Conservation (phyloP, 208 protist species). For the Tritrichomonas foetus region DNA sequence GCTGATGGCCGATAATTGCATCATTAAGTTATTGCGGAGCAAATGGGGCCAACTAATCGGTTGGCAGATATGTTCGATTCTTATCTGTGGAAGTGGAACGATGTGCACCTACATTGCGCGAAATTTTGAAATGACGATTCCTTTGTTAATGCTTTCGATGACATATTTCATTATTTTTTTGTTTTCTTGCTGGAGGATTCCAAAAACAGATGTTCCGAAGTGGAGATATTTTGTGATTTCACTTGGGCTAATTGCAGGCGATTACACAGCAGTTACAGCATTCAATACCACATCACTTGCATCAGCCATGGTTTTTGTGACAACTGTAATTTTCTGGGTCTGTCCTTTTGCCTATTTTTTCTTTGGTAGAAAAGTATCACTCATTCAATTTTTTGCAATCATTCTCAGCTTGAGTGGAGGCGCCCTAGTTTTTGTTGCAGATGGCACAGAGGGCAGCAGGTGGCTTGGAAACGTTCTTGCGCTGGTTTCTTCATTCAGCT, state of each 20-base stretch:
- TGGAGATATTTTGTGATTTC: not conserved
- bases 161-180: not conserved
- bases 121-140: not conserved
- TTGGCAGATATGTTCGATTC: not conserved
- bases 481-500: not conserved
- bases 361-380: not conserved
- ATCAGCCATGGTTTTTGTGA: not conserved
- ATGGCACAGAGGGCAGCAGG: not conserved
- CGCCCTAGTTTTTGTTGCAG: not conserved
- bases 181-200: not conserved
- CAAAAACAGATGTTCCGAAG: not conserved
- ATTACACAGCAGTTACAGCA: not conserved
- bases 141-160: not conserved
- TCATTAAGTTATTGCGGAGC: too few relatives aligned
- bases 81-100: not conserved
- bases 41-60: not conserved
- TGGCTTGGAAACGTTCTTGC: constrained; percentile 35
- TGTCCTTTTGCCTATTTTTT: not conserved
- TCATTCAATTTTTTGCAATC: not conserved
- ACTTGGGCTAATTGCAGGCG: not conserved
- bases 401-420: not conserved
- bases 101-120: not conserved
- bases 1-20: too few relatives aligned
- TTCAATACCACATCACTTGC: not conserved
- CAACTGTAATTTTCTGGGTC: constrained; percentile 15